Percentiles rank a stretch among this genome's conserved stretches.
Conservation (phyloP, 331 rosid species). For the Stylosanthes scabra region DNA sequence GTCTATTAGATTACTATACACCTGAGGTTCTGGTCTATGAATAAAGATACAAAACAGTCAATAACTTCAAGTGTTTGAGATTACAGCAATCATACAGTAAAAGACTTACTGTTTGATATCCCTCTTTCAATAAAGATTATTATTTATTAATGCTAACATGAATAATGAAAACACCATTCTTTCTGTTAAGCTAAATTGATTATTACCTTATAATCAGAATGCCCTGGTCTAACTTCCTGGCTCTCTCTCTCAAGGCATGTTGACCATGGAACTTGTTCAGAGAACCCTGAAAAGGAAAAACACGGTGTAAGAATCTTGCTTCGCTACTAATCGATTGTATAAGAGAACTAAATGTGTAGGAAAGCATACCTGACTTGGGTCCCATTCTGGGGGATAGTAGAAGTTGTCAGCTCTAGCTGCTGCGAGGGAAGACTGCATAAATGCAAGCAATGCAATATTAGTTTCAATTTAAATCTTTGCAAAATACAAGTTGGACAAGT, state of each 20-base stretch:
- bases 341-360: not conserved
- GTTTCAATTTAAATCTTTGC: not conserved
- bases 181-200: constrained; percentile 7
- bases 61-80: constrained; percentile 27
- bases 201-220: constrained; percentile 80
- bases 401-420: constrained; percentile 94
- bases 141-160: not conserved
- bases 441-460: constrained; percentile 47
- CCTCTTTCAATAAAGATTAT: constrained; percentile 3
- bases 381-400: constrained; percentile 94
- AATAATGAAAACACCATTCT: constrained; percentile 20
- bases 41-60: constrained; percentile 28
- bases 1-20: not conserved
- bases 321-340: not conserved
- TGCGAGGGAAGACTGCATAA: constrained; percentile 83
- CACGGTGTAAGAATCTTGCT: constrained; percentile 7
- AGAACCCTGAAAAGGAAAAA: constrained; percentile 62
- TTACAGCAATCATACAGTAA: not conserved
- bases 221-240: constrained; percentile 85
- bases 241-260: constrained; percentile 92
- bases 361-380: constrained; percentile 69
- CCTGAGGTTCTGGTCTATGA: not conserved
- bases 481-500: not conserved
- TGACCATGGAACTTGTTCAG: constrained; percentile 88
- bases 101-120: constrained; percentile 6